Evolutionary conservation across 2,329 filamentous ascomycete genomes (phyloP).

Genomic region (Canariomyces notabilis): DNA sequence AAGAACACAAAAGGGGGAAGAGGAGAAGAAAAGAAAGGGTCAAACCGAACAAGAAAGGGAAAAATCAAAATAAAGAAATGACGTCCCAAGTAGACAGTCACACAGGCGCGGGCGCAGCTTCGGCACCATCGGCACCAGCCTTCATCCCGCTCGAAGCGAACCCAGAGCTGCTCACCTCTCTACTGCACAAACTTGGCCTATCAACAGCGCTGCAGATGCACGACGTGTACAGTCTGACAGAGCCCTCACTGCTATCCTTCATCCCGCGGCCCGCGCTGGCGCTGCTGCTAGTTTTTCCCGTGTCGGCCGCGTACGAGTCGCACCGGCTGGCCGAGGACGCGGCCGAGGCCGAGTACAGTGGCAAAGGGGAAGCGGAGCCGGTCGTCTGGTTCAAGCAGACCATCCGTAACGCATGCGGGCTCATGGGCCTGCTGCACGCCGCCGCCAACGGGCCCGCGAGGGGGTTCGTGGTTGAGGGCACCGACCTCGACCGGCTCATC

Average conservation of each 20-base stretch:
- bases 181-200: conserved; percentile 80
- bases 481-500: conserved; percentile 61
- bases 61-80: conserved; percentile 11
- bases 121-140: conserved; percentile 32
- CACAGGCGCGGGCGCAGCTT: neutral
- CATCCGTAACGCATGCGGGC: conserved; percentile 85
- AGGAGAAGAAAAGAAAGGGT: neutral
- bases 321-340: conserved; percentile 71
- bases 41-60: neutral
- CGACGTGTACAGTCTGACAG: conserved; percentile 88
- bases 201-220: conserved; percentile 72
- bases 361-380: conserved; percentile 63
- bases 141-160: conserved; percentile 67
- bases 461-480: conserved; percentile 52
- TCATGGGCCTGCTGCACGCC: conserved; percentile 83
- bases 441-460: conserved; percentile 70
- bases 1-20: neutral
- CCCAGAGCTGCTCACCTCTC: conserved; percentile 78
- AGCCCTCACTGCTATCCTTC: conserved; percentile 77
- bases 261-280: conserved; percentile 84
- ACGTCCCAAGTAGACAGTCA: conserved; percentile 1
- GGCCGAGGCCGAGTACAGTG: conserved; percentile 57
- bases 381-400: conserved; percentile 95
- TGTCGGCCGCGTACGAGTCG: conserved; percentile 72
- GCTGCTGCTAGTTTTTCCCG: conserved; percentile 86